These are phyloP conservation scores for Hypholoma fasciculare DNA, from an alignment of 768 basidiomycete genomes.

Conservation along the genomic window DNA sequence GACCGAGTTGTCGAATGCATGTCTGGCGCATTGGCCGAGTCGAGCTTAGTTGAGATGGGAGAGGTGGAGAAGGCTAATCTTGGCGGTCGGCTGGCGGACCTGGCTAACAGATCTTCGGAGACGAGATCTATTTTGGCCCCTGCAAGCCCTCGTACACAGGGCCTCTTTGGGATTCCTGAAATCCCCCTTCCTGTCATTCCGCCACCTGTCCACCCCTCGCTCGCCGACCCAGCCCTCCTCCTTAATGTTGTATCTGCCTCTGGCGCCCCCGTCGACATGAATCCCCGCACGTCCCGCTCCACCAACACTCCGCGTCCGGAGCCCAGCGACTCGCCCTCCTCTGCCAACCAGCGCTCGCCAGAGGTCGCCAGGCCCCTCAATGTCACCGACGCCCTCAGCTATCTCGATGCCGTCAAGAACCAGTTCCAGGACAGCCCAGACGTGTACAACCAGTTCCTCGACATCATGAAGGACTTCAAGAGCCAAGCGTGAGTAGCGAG, in stretches of 20 bases:
- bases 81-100: slow-evolving; percentile 20
- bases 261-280: slow-evolving; percentile 18
- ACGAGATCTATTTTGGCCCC: slow-evolving; percentile 33
- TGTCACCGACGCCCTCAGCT: slow-evolving; percentile 90
- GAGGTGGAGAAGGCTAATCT: slow-evolving; percentile 4
- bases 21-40: slow-evolving; percentile 11
- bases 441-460: slow-evolving; percentile 92
- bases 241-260: slow-evolving; percentile 19
- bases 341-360: slow-evolving; percentile 30
- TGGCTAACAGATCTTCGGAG: slow-evolving; percentile 26
- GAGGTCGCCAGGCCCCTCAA: slow-evolving; percentile 71
- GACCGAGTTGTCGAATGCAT: slow-evolving; percentile 6
- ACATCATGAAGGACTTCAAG: slow-evolving; percentile 99
- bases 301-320: slow-evolving; percentile 39
- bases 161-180: slow-evolving; percentile 21
- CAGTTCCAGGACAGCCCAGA: slow-evolving; percentile 90
- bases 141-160: slow-evolving; percentile 22
- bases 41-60: slow-evolving; percentile 6
- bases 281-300: slow-evolving; percentile 32
- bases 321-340: slow-evolving; percentile 26
- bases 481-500: slow-evolving; percentile 71
- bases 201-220: slow-evolving; percentile 17
- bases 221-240: slow-evolving; percentile 23
- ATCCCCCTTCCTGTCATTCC: slow-evolving; percentile 18
- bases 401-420: slow-evolving; percentile 91